Evolutionary conservation across 805 yeast genomes (phyloP), one percentile per base, ranked within the genome.

Genomic region (Diddensiella caesifluorescens): DNA sequence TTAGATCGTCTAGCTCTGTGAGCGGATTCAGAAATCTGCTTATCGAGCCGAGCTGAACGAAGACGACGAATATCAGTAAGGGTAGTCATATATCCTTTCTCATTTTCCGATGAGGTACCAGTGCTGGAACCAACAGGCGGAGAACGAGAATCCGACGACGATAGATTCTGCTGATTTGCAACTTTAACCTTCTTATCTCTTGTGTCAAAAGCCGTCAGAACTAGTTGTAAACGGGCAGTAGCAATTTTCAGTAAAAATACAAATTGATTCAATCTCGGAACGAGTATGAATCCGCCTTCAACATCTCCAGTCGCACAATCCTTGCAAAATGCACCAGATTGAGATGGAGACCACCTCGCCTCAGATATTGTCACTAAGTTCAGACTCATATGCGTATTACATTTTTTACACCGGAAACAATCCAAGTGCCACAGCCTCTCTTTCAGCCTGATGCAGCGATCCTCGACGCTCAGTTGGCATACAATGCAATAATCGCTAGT

Each of bases 231-330:
- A 43, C 95, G 70, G 2, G 83, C 75, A 35, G 89, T 68, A 0
- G 97, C 97, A 48, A 92, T 87, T 54, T 84, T 82, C 50, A 89
- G 66, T 35, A 92, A 64, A 57, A 79, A 86, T 15, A 80, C 69
- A 55, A 88, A 72, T 62, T 92, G 97, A 15, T 76, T 62, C 36
- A 87, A 71, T 45, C 79, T 80, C 4, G 86, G 72, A 1, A 88
- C 80, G n/a, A 63, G 54, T 36, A 67, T 71, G 56, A 87, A 80
- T 5, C 50, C 49, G 7, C 28, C 37, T 2, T 28, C 27, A 13
- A 27, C 25, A 13, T 40, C 29, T 3, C 70, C 75, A 35, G 67
- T 64, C 0, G 79, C 73, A 61, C 96, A 88, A 22, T 73, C 69
- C 1, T 74, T 66, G 63, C 95, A 88, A 5, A 75, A 55, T 1